Conservation (phyloP, 2,329 filamentous ascomycete genomes). For the Aspergillus niger region DNA sequence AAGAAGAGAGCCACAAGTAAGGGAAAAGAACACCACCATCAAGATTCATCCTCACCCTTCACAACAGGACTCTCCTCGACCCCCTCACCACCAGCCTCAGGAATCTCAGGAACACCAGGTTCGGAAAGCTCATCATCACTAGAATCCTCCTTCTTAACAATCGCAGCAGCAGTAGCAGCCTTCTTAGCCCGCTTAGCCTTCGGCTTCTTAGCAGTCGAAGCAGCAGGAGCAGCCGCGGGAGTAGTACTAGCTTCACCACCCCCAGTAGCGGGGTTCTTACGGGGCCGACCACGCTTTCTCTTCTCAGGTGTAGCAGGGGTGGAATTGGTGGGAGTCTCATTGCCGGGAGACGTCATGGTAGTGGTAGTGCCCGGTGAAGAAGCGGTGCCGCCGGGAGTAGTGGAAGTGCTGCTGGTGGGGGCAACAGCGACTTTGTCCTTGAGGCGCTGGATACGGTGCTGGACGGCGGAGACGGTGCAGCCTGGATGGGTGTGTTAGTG, state of each 20-base stretch:
- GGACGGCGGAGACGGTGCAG: constrained; percentile 25
- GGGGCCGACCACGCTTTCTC: constrained; percentile 9
- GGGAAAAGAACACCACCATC: background rate
- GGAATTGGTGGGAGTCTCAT: background rate
- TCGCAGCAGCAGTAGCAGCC: too few relatives aligned
- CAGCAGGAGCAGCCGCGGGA: background rate
- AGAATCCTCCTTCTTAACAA: too few relatives aligned
- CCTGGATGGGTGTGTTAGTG: constrained; percentile 17
- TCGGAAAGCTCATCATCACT: too few relatives aligned
- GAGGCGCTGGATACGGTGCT: constrained; percentile 27
- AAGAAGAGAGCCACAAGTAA: too few relatives aligned
- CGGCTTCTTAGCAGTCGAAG: background rate
- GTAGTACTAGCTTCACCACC: background rate
- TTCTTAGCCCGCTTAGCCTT: background rate
- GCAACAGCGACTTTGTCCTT: constrained; percentile 15
- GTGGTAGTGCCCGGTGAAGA: too few relatives aligned
- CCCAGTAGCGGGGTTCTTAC: background rate
- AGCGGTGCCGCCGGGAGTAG: too few relatives aligned
- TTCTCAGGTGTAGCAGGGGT: constrained; percentile 3
- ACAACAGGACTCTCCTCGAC: background rate
- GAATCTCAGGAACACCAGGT: background rate
- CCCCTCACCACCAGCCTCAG: background rate
- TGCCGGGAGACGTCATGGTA: background rate
- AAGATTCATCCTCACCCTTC: background rate
- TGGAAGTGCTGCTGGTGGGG: too few relatives aligned